Base-by-base conservation (phyloP, 2,329 filamentous ascomycete species). In the Arthrobotrys sphaeroides region DNA sequence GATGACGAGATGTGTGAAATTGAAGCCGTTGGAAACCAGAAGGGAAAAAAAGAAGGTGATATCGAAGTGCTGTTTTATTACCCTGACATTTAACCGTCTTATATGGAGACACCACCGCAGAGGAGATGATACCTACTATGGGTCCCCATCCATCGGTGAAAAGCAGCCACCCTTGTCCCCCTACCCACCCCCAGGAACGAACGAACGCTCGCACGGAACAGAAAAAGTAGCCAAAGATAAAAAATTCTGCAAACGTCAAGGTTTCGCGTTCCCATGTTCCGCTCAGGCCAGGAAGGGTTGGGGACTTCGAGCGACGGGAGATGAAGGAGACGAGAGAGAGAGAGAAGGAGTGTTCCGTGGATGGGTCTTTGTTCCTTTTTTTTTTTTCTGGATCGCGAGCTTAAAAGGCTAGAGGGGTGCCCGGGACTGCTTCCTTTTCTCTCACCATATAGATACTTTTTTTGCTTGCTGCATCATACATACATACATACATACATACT, bases 171-270 rank as follows among this genome's bases (percentile, higher is more conserved):
- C 72, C 72, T 61, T 75, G 72, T 67, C 51, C 55, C n/a, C 70
- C 64, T 68, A 67, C 53, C 64, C 64, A 74, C 55, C 64, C n/a
- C n/a, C n/a, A 62, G 55, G 55, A n/a, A n/a, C n/a, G n/a, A n/a
- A 53, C 49, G 68, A 66, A 73, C 69, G 69, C 68, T 66, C 70
- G 49, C 64, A 75, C 59, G 72, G 72, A 69, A 74, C 38, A 69
- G 57, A 49, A 55, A 36, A 38, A 42, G 45, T 60, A 43, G 28
- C 22, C 26, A 66, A 36, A 65, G 24, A 57, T 55, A 66, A 74
- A n/a, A 69, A 75, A 75, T 69, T 74, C 72, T 75, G 72, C 72
- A 75, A 75, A 68, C 72, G 59, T 75, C 72, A 60, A 69, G 60
- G 64, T 43, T 61, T 75, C 72, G 72, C 72, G 72, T 75, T 75